Base-by-base conservation (phyloP, 306 rosid genomes). In the Quercus dentata region DNA sequence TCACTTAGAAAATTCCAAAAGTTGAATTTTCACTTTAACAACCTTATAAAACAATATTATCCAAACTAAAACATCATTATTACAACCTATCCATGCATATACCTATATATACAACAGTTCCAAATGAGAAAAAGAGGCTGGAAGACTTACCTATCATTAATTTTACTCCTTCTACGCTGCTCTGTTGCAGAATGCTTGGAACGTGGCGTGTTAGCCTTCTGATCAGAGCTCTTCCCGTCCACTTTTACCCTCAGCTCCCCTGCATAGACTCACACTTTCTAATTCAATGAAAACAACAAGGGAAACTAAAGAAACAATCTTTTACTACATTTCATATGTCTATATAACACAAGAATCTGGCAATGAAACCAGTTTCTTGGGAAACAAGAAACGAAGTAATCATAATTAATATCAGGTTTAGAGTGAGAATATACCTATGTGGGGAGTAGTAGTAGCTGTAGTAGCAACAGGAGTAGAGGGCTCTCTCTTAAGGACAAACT, bases 181-280 rank as follows among this genome's bases (percentile, higher is more conserved):
- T 96, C 99, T 31, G 99, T 96, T 28, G 96, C 99, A 30, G 99
- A 96, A 81, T 96, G 99, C 83, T 96, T 96, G 62, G 99, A 96
- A 78, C 99, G 88, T 6, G 99, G 98, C 3, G 99, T 96, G 83
- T 90, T 89, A 51, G 97, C 94, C 76, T 91, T 96, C 84, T 90
- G 97, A 79, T 96, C 98, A 44, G 90, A 82, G 87, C 76, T 80
- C 81, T 87, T 89, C 23, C 80, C 88, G 35, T 91, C 97, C 80
- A 93, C 88, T 81, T 84, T 89, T 76, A 87, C 94, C 82, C 83
- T 85, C 75, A 91, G 69, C 9, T 92, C 97, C 64, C 80, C 86
- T 83, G 86, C 58, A 77, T 56, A 77, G 21, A 65, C 58, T 55
- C 52, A 58, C 33, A 19, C 76, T 5, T 63, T 78, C 63, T 9